Conservation (phyloP, 2,329 filamentous ascomycete genomes). For the Amauroascus verrucosus region DNA sequence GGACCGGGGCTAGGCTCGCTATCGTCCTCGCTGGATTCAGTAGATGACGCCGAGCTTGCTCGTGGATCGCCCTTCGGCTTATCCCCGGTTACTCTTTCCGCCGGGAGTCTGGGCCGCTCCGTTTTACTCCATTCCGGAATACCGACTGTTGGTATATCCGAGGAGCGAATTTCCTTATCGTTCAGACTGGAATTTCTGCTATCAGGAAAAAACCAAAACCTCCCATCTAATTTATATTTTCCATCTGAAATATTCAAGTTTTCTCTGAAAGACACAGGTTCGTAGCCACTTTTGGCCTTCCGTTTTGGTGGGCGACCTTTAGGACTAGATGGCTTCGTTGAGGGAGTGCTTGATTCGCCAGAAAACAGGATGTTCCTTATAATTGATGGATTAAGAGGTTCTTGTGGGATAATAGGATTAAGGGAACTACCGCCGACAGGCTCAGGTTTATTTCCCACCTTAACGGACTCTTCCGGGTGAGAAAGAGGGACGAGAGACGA, state of each 20-base stretch:
- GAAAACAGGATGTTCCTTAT: constrained; percentile 39
- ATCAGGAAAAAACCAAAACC: constrained; percentile 32
- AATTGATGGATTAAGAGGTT: constrained; percentile 30
- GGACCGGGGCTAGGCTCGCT: constrained; percentile 14
- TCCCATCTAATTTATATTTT: constrained; percentile 44
- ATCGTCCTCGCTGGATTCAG: constrained; percentile 19
- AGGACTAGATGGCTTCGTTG: neutral
- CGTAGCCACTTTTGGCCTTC: constrained; percentile 28
- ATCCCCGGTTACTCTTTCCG: neutral
- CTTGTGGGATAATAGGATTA: neutral
- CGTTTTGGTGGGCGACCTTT: neutral
- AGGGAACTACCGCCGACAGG: neutral
- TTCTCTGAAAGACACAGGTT: constrained; percentile 43
- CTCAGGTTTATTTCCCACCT: neutral
- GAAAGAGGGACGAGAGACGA: neutral
- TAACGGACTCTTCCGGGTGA: neutral
- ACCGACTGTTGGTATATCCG: constrained; percentile 32
- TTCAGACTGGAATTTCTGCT: constrained; percentile 4
- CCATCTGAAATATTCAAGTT: constrained; percentile 41
- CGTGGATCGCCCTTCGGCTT: neutral
- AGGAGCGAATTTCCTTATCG: constrained; percentile 11
- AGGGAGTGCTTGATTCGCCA: neutral
- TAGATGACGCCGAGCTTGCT: constrained; percentile 20
- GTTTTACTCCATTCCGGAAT: constrained; percentile 23
- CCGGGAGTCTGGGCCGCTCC: neutral